phyloP scores from a whole-genome alignment of 2,329 filamentous ascomycete species.

The Cryphonectria nitschkei region DNA sequence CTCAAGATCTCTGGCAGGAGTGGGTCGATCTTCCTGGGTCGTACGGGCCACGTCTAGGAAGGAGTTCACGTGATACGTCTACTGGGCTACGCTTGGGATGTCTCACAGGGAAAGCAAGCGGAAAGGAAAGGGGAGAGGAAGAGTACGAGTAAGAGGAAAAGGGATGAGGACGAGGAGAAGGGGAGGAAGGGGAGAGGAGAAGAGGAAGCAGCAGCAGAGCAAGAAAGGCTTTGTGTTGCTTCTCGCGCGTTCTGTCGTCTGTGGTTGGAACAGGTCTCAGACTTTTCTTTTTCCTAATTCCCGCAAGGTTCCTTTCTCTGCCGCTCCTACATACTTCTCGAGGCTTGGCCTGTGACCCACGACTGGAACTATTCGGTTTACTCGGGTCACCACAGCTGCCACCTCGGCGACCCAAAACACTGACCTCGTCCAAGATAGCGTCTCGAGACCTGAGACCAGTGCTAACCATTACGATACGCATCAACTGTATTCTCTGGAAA shows the following conservation, averaged over 20 bases:
- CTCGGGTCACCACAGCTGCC: conserved; percentile 10
- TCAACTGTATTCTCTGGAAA: neutral
- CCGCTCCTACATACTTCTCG: conserved; percentile 4
- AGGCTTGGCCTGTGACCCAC: neutral
- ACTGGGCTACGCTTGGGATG: neutral
- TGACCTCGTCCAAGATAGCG: neutral
- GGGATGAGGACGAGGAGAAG: neutral
- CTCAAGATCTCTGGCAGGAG: neutral
- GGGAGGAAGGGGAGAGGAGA: too few species aligned
- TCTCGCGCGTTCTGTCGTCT: conserved; percentile 10
- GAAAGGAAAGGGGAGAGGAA: too few species aligned
- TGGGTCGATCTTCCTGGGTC: neutral
- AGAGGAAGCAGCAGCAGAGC: neutral
- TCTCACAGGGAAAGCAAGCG: neutral
- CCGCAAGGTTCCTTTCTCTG: conserved; percentile 4
- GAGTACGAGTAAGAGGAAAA: too few species aligned
- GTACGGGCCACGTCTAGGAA: neutral
- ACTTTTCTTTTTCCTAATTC: neutral
- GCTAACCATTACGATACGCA: neutral
- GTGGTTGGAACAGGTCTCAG: conserved; percentile 8
- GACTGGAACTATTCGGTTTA: neutral
- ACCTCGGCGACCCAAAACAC: conserved; percentile 1
- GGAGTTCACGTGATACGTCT: neutral
- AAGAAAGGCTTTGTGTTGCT: conserved; percentile 11
- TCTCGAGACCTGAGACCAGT: neutral